These are phyloP conservation scores for Endotrypanum monterogeii DNA, from an alignment of 208 protist species.

Conservation along the genomic window DNA sequence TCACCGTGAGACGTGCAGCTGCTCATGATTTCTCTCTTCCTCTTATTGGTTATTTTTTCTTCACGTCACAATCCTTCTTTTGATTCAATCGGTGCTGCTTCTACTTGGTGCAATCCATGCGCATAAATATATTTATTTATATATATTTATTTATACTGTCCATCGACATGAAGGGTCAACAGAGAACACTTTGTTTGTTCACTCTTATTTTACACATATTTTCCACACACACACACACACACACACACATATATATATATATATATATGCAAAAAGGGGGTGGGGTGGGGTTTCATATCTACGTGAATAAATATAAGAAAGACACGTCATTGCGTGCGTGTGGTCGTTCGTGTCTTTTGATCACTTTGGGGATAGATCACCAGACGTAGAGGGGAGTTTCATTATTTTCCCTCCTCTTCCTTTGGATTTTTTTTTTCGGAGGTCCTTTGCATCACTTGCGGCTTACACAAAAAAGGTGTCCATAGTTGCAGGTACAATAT, in stretches of 20 bases:
- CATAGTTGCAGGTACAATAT: neutral
- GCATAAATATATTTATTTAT: no score
- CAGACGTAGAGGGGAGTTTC: neutral
- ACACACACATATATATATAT: neutral
- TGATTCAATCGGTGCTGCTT: neutral
- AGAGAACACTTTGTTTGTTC: neutral
- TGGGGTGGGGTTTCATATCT: no score
- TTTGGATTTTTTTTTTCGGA: neutral
- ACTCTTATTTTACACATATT: neutral
- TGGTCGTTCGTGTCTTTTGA: neutral
- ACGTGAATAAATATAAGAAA: neutral
- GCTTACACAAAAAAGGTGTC: neutral
- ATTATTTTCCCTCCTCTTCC: no score
- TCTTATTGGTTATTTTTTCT: neutral
- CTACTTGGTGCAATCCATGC: neutral
- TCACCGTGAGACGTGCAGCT: neutral
- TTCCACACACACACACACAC: neutral
- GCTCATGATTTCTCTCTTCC: neutral
- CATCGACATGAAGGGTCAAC: neutral
- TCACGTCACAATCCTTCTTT: neutral
- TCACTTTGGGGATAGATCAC: neutral
- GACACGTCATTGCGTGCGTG: neutral
- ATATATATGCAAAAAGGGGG: neutral
- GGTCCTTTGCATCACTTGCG: neutral
- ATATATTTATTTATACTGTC: no score